Evolutionary conservation across 306 rosid genomes (phyloP), one percentile per base, ranked within the genome.

Genomic region (Neltuma alba): DNA sequence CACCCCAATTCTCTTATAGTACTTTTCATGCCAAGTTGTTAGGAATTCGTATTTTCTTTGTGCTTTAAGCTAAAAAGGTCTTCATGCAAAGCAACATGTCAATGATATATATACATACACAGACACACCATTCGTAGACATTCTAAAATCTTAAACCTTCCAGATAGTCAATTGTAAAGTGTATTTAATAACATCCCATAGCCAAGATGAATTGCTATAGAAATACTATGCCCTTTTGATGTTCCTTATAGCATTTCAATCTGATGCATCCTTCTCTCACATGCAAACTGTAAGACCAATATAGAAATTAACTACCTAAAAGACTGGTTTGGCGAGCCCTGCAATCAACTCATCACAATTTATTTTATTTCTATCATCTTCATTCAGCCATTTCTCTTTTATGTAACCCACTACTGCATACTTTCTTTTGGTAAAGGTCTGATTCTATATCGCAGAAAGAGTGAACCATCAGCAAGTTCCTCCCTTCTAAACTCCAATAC

Each of bases 361-460:
- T 7, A 4, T 45, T 47, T 71, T 20, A 36, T 45, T 72, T 50
- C 21, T 50, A 33, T 33, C 63, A 71, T 47, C 62, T 70, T 47
- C 76, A 33, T 20, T 72, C 76, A 33, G 62, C 38, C 64, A 72
- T 31, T n/a, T 31, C 76, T 33, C 76, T 72, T 45, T 50, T 50
- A 33, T 33, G 31, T 20, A 72, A 12, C 21, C 62, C 30, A 33
- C 20, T 20, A 33, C 12, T 33, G 40, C 60, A 45, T 25, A 44
- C 25, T 18, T 45, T 12, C 45, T 71, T 71, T 47, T 20, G 8
- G 9, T 44, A 27, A 27, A 28, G 60, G 27, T 28, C 48, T 44
- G 58, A 28, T 27, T 70, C 58, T 70, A 27, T 70, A 0, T 14
- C 15, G 31, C 31, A 12, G 38, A 45, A 21, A 5, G 55, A 41